phyloP scores from a whole-genome alignment of 176 grass and related monocot species.

The Alloteropsis semialata region DNA sequence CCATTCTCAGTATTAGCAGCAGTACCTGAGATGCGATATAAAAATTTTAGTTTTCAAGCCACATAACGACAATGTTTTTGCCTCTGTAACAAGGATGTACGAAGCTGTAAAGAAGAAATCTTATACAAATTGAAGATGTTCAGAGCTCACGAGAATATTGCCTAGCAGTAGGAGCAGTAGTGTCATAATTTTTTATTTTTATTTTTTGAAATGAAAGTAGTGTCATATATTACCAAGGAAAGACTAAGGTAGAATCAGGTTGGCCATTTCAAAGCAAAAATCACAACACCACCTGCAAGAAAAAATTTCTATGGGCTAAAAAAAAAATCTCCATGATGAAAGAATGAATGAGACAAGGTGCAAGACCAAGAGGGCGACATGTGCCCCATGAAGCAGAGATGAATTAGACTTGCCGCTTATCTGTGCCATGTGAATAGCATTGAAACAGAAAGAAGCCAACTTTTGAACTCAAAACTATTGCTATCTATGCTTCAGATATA shows the following conservation, averaged over 20 bases:
- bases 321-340: not conserved
- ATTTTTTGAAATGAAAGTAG: too few relatives aligned
- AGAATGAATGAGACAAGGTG: not conserved
- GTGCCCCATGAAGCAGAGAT: not conserved
- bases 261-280: conserved; percentile 27
- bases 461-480: not conserved
- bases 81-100: not conserved
- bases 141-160: not conserved
- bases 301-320: not conserved
- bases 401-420: conserved; percentile 2
- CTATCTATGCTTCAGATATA: conserved; percentile 12
- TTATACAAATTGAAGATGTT: not conserved
- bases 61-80: not conserved
- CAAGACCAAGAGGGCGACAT: not conserved
- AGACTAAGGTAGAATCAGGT: not conserved
- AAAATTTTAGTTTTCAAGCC: conserved; percentile 24
- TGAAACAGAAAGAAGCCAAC: not conserved
- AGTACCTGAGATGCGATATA: conserved; percentile 54
- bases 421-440: not conserved
- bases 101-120: not conserved
- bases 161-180: not conserved
- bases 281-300: not conserved
- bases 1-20: conserved; percentile 26
- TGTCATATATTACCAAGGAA: not conserved
- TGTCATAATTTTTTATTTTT: too few relatives aligned